phyloP scores from a whole-genome alignment of 1,284 basidiomycete species.

The Chalciporus piperatoides region DNA sequence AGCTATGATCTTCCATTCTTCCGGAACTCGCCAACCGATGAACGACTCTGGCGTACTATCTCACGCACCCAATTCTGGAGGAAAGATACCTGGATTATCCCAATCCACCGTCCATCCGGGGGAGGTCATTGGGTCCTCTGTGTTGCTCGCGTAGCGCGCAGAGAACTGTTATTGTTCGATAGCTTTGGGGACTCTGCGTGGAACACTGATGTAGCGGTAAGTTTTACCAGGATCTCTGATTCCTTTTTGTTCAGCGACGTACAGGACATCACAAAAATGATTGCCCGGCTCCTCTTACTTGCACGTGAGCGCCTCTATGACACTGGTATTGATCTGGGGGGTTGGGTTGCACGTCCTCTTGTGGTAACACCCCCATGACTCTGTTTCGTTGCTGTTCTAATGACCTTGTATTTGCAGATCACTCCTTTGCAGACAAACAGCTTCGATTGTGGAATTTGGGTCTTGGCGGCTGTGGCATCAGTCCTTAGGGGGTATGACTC shows the following conservation, averaged over 20 bases:
- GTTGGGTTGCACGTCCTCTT: not conserved
- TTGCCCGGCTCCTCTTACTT: not conserved
- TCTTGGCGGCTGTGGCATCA: slow-evolving; percentile 14
- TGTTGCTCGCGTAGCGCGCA: not conserved
- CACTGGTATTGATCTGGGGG: not conserved
- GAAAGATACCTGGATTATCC: slow-evolving; percentile 14
- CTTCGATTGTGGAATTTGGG: slow-evolving; percentile 24
- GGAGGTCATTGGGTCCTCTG: slow-evolving; percentile 16
- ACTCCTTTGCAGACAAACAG: slow-evolving; percentile 13
- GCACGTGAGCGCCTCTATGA: not conserved
- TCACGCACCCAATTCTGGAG: slow-evolving; percentile 6
- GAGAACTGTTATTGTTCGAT: slow-evolving; percentile 12
- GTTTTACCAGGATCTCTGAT: too few species aligned
- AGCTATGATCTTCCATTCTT: slow-evolving; percentile 11
- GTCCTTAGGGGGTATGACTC: slow-evolving; percentile 12
- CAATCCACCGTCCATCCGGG: slow-evolving; percentile 5
- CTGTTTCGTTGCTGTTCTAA: too few species aligned
- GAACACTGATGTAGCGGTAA: not conserved
- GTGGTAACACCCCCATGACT: not conserved
- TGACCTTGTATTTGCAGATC: not conserved
- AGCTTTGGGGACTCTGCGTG: slow-evolving; percentile 10
- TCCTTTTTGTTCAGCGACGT: not conserved
- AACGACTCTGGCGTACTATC: slow-evolving; percentile 6
- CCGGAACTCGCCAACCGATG: not conserved
- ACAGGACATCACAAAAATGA: not conserved